Conservation (phyloP, 164 flowering plant species). For the Brasenia schreberi region DNA sequence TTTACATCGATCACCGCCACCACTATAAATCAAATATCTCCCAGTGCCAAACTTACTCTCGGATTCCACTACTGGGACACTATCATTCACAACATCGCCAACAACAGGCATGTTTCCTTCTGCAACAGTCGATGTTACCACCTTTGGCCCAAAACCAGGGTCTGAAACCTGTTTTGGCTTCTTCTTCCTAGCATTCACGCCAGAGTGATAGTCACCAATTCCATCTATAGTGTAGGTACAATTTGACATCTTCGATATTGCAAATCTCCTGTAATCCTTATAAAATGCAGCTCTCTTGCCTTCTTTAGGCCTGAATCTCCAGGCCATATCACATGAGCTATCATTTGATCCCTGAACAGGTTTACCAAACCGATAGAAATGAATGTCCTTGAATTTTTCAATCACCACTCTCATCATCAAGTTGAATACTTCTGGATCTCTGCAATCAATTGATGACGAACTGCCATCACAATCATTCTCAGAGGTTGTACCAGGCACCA, state of each 20-base stretch:
- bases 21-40: constrained; percentile 55
- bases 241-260: constrained; percentile 38
- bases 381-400: constrained; percentile 67
- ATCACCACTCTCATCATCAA: constrained; percentile 65
- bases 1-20: constrained; percentile 94
- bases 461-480: constrained; percentile 19
- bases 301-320: constrained; percentile 90
- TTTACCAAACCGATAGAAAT: constrained; percentile 80
- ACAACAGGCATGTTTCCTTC: constrained; percentile 8
- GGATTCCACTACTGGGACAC: constrained; percentile 63
- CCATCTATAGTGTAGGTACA: constrained; percentile 43
- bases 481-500: background rate
- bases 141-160: constrained; percentile 30
- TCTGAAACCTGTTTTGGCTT: constrained; percentile 23
- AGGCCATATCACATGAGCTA: constrained; percentile 83
- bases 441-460: constrained; percentile 45
- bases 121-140: background rate
- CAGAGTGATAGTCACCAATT: constrained; percentile 80
- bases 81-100: constrained; percentile 45
- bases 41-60: constrained; percentile 57
- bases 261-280: constrained; percentile 81
- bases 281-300: constrained; percentile 72
- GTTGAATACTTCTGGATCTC: constrained; percentile 71
- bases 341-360: constrained; percentile 52
- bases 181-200: constrained; percentile 77